Evolutionary conservation across 2,329 filamentous ascomycete species (phyloP).

Genomic region (Ambrosiella xylebori): DNA sequence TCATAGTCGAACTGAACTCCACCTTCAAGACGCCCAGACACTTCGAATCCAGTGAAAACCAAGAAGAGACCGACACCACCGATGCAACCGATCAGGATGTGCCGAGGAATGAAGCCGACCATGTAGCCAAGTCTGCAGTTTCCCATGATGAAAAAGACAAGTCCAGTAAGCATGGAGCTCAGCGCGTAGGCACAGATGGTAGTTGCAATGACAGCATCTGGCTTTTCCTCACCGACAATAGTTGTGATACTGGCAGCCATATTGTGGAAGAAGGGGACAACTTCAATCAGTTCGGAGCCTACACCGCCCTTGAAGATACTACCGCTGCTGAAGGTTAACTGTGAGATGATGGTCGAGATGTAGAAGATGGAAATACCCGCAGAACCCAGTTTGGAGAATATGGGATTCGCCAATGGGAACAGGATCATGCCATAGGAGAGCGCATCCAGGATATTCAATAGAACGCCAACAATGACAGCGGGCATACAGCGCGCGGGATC

Average conservation of each 20-base stretch:
- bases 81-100: constrained; percentile 93
- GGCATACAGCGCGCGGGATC: constrained; percentile 58
- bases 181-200: constrained; percentile 82
- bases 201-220: constrained; percentile 77
- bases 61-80: constrained; percentile 95
- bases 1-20: constrained; percentile 65
- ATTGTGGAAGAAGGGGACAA: constrained; percentile 96
- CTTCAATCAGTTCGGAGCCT: constrained; percentile 95
- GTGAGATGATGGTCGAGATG: constrained; percentile 87
- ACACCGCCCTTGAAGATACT: constrained; percentile 83
- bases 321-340: constrained; percentile 72
- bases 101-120: constrained; percentile 90
- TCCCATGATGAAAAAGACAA: constrained; percentile 85
- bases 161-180: constrained; percentile 77
- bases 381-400: constrained; percentile 73
- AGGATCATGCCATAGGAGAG: constrained; percentile 94
- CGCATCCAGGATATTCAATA: constrained; percentile 87
- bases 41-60: constrained; percentile 78
- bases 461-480: constrained; percentile 69
- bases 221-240: constrained; percentile 60
- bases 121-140: constrained; percentile 75
- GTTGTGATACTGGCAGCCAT: constrained; percentile 83
- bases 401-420: constrained; percentile 73
- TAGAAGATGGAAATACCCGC: constrained; percentile 98
- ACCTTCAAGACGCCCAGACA: constrained; percentile 75